Conservation (phyloP, 331 rosid species). For the Rosa hybrid region DNA sequence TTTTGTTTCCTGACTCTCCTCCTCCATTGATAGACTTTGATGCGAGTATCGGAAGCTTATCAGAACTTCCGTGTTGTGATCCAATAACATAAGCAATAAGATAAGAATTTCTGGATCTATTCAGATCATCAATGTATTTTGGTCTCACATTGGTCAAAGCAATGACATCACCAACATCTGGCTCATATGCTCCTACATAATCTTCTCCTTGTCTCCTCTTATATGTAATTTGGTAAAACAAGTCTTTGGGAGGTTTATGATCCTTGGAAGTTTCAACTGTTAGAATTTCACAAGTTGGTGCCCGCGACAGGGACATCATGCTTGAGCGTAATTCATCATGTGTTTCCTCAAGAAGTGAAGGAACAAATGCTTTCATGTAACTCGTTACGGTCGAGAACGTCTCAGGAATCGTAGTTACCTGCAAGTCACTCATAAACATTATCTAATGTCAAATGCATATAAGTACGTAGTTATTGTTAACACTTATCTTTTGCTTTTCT, state of each 20-base stretch:
- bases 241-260: conserved; percentile 14
- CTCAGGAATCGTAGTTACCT: conserved; percentile 52
- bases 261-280: neutral
- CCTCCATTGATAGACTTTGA: conserved; percentile 27
- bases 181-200: neutral
- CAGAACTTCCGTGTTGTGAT: neutral
- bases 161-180: conserved; percentile 28
- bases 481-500: neutral
- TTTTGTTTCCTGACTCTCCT: neutral
- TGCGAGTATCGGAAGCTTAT: conserved; percentile 5
- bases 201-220: neutral
- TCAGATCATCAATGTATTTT: conserved; percentile 19
- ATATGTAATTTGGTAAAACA: conserved; percentile 1
- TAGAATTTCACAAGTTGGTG: conserved; percentile 39
- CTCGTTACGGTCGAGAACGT: conserved; percentile 29
- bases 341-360: conserved; percentile 57
- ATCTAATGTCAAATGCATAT: neutral
- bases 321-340: conserved; percentile 45
- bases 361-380: conserved; percentile 45
- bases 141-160: conserved; percentile 27
- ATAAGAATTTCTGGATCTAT: conserved; percentile 13
- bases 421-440: neutral
- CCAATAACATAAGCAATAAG: conserved; percentile 40
- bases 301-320: conserved; percentile 20
- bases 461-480: neutral